Percentiles rank a stretch among this genome's conserved stretches.
phyloP scores from a whole-genome alignment of 2,329 filamentous ascomycete species.

The Aspergillus alliaceus region DNA sequence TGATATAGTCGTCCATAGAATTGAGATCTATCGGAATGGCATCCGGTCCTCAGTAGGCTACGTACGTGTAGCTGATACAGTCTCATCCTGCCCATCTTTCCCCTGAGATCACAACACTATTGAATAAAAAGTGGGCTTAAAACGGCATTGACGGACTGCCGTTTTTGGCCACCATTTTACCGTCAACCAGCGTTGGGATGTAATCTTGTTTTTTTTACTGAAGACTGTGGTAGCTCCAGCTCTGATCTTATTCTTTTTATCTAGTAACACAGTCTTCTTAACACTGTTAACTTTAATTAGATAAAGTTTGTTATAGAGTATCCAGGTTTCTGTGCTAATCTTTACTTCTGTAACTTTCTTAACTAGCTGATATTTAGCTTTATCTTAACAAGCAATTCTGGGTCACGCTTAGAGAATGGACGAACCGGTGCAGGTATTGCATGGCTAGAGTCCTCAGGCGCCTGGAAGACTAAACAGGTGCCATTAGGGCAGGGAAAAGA shows the following conservation, averaged over 20 bases:
- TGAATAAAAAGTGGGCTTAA: not conserved
- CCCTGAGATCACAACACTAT: no score
- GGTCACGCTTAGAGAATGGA: no score
- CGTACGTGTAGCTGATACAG: no score
- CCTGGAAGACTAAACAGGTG: no score
- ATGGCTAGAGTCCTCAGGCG: no score
- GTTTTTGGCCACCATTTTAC: not conserved
- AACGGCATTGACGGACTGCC: not conserved
- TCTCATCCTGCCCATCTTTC: no score
- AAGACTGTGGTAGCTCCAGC: constrained; percentile 16
- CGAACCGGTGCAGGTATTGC: no score
- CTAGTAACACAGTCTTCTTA: constrained; percentile 14
- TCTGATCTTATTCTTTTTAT: constrained; percentile 13
- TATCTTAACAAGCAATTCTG: not conserved
- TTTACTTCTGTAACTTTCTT: constrained; percentile 4
- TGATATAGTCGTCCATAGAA: no score
- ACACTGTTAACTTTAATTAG: constrained; percentile 19
- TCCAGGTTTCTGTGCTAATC: not conserved
- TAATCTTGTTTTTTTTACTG: constrained; percentile 20
- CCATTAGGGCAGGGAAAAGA: no score
- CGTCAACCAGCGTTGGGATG: not conserved
- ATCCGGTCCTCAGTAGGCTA: no score
- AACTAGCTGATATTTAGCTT: constrained; percentile 3
- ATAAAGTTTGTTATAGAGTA: constrained; percentile 18
- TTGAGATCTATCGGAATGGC: no score